These are phyloP conservation scores for Pseudohyphozyma bogoriensis DNA, from an alignment of 768 basidiomycete species.

Conservation along the genomic window DNA sequence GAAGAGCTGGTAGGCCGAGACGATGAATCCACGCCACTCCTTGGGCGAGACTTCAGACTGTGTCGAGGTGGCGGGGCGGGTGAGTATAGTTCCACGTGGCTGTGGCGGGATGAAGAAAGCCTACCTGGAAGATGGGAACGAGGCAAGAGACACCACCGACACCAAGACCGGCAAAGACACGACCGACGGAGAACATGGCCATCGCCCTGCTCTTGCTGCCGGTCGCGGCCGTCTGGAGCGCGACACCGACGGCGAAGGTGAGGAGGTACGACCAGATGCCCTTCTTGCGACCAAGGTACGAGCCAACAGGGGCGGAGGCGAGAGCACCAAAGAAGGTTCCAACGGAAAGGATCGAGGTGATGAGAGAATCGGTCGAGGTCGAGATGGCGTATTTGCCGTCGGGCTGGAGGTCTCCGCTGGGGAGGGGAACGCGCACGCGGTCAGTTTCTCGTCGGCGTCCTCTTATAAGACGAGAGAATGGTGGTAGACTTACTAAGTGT, in stretches of 20 bases:
- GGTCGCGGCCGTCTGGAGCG: neutral
- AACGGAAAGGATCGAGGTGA: slow-evolving; percentile 43
- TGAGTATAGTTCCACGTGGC: too few species aligned
- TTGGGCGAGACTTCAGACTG: slow-evolving; percentile 56
- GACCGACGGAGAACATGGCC: slow-evolving; percentile 57
- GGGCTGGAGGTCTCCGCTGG: neutral
- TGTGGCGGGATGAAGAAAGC: too few species aligned
- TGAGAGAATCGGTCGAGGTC: slow-evolving; percentile 43
- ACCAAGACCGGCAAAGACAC: slow-evolving; percentile 63
- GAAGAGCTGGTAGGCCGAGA: slow-evolving; percentile 45
- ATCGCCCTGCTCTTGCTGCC: too few species aligned
- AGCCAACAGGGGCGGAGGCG: slow-evolving; percentile 46
- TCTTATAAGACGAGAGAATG: neutral
- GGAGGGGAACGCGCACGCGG: slow-evolving; percentile 23
- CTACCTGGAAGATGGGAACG: slow-evolving; percentile 47
- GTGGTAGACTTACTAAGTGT: too few species aligned
- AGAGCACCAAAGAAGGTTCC: slow-evolving; percentile 39
- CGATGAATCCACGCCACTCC: slow-evolving; percentile 61
- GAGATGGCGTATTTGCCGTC: neutral
- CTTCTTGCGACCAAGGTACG: slow-evolving; percentile 47
- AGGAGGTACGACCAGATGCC: slow-evolving; percentile 42
- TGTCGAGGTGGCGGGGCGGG: too few species aligned
- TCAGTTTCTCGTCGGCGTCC: neutral
- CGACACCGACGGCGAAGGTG: slow-evolving; percentile 28
- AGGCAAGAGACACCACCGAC: slow-evolving; percentile 49